Percentiles rank a stretch among this genome's conserved stretches.
Conservation (phyloP, 768 basidiomycete species). For the Trametes gibbosa region DNA sequence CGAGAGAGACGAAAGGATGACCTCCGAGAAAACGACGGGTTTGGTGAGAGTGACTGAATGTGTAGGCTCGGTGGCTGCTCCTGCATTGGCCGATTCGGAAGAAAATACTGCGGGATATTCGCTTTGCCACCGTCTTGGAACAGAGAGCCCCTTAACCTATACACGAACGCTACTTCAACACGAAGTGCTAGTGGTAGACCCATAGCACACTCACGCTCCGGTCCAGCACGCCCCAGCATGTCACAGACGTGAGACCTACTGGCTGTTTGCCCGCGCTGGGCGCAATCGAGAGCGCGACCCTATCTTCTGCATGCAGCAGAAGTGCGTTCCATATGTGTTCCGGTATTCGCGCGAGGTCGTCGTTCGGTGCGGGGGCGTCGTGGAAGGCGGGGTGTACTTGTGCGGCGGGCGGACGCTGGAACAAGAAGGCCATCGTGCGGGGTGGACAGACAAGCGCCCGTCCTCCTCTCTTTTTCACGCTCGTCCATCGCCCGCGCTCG, state of each 20-base stretch:
- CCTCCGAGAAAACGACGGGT: constrained; percentile 23
- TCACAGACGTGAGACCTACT: constrained; percentile 6
- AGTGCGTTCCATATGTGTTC: constrained; percentile 14
- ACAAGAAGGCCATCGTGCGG: constrained; percentile 21
- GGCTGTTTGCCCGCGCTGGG: background rate
- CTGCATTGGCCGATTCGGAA: background rate
- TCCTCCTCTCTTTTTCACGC: constrained; percentile 19
- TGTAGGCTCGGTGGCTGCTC: background rate
- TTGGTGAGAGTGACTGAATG: constrained; percentile 17
- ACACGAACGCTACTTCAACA: background rate
- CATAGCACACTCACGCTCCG: constrained; percentile 36
- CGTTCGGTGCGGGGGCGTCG: background rate
- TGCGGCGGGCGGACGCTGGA: constrained; percentile 18
- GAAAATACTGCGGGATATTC: constrained; percentile 15
- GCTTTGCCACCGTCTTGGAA: constrained; percentile 20
- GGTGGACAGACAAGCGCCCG: constrained; percentile 10
- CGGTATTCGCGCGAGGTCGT: constrained; percentile 12
- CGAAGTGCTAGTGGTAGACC: constrained; percentile 20
- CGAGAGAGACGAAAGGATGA: constrained; percentile 26
- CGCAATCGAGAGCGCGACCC: constrained; percentile 17
- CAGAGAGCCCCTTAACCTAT: constrained; percentile 10
- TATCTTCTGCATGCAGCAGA: background rate
- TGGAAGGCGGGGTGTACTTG: constrained; percentile 6
- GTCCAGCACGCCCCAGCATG: constrained; percentile 36
- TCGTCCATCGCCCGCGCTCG: constrained; percentile 9